Base-by-base conservation (phyloP, 106 monocot genomes). In the Dactylorhiza incarnata region DNA sequence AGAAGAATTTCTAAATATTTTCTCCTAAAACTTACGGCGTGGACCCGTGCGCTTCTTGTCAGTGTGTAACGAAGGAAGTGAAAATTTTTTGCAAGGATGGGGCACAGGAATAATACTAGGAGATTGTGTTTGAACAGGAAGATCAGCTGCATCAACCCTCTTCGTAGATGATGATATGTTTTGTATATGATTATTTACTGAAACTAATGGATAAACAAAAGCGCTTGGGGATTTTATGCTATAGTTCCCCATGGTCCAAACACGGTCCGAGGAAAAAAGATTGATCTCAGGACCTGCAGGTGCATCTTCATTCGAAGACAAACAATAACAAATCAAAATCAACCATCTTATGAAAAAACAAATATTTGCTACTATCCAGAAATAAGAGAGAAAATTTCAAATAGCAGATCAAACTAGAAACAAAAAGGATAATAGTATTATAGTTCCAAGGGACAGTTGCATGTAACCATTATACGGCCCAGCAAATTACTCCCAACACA, bases 21-120 rank as follows among this genome's bases (percentile, higher is more conserved):
- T 37, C 24, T 29, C 65, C 65, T 10, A 53, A 75, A 80, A 84
- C 90, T 84, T 90, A 90, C 90, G 90, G 23, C 90, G 84, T 67
- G 86, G 86, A 43, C 90, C 90, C 13, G 80, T 78, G 20, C 86
- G 84, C 76, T 81, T 90, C 16, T 61, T 80, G 62, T 83, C 83
- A 73, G 63, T 37, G 65, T 79, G 86, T 43, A 79, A 72, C 17
- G 82, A 79, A 48, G 82, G 68, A 62, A 87, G 62, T 45, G 82
- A 55, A 72, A 87, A 75, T 58, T 81, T 78, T 73, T 84, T 76
- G 76, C 90, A 90, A 74, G 90, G 90, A 82, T 90, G 90, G 17
- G 15, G 67, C 23, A 55, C 29, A 50, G 86, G 75, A 71, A 84
- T 29, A 1, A 12, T 56, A 45, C 62, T 65, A 45, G 67, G 23